Evolutionary conservation across 1,139 yeast species (phyloP).

Genomic region (Diutina ranongensis): DNA sequence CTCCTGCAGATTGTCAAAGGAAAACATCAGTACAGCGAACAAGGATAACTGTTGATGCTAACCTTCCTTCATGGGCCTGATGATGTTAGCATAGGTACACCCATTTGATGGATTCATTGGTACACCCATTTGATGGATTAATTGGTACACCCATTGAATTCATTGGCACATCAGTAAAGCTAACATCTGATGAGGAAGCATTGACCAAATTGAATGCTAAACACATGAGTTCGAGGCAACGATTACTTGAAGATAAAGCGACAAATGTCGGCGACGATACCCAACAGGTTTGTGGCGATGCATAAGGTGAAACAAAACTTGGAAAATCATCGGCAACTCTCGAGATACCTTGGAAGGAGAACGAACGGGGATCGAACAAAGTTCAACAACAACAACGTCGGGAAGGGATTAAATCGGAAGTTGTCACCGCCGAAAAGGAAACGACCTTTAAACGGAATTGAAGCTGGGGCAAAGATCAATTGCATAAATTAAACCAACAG

Average conservation of each 20-base stretch:
- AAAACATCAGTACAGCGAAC: too few species aligned
- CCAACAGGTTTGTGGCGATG: background rate
- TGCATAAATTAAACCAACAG: background rate
- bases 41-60: too few species aligned
- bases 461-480: background rate
- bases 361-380: conserved; percentile 5
- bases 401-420: conserved; percentile 10
- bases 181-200: conserved; percentile 14
- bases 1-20: too few species aligned
- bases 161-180: too few species aligned
- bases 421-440: conserved; percentile 10
- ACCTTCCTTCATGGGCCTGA: too few species aligned
- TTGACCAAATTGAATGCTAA: conserved; percentile 11
- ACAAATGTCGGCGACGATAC: background rate
- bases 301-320: conserved; percentile 18
- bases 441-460: conserved; percentile 9
- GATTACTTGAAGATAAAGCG: background rate
- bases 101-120: too few species aligned
- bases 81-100: too few species aligned
- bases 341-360: conserved; percentile 13
- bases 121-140: too few species aligned
- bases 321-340: conserved; percentile 19
- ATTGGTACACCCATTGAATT: too few species aligned
- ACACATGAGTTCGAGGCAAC: background rate
- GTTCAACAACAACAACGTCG: conserved; percentile 10